Base-by-base conservation (phyloP, 305 asterid species). In the Fraxinus angustifolia region DNA sequence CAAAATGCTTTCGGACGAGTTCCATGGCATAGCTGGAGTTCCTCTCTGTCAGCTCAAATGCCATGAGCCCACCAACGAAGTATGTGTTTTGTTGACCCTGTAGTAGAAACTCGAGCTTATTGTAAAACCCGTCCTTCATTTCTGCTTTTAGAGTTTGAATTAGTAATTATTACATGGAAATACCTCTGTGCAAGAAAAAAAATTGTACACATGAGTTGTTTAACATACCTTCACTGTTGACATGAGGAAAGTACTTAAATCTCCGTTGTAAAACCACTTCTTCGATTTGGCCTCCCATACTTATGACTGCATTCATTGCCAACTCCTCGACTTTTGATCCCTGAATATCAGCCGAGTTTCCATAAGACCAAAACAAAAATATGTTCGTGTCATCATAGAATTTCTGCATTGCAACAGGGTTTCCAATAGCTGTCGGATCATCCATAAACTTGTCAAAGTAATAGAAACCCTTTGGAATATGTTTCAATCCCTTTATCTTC, bases 31-130 rank as follows among this genome's bases (percentile, higher is more conserved):
- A 93, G 70, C 88, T 84, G 19, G 97, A 87, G 85, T 93, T 93
- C 84, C 97, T 91, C 87, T 93, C 97, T 2, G 97, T 93, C 67
- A 93, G 90, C 88, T 93, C 97, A 83, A 93, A 93, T 8, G 97
- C 97, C 95, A 92, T 85, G 19, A 93, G 92, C 21, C 97, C 97
- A 10, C 97, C 94, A 35, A 91, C 88, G 60, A 82, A 93, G 88
- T 89, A 93, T 56, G 97, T 93, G 50, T 92, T 89, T 3, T 81
- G 86, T 79, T 90, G 91, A 72, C 97, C 97, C 76, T 93, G 97
- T 2, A 93, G 88, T 82, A 89, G 87, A 84, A 83, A 86, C 85
- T 93, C 97, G 80, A 92, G 78, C 83, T 88, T 90, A 56, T 89
- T 92, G 70, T 93, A 91, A 86, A 91, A 93, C 30, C 94, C 94